Evolutionary conservation across 768 basidiomycete species (phyloP), one percentile per base, ranked within the genome.

Genomic region (Termitomyces sp.): DNA sequence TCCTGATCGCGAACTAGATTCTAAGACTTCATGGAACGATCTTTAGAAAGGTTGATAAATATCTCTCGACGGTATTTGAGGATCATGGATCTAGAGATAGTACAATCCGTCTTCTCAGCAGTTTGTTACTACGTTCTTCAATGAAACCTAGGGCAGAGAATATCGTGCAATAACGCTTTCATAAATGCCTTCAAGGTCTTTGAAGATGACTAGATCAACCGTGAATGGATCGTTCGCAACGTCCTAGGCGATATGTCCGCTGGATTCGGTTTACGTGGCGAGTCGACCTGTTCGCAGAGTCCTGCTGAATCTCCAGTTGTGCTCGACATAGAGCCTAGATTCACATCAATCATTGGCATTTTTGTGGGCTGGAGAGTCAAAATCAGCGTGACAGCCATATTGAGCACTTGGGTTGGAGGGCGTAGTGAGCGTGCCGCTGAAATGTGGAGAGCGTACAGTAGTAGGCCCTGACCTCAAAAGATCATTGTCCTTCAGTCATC

Each of bases 241-340:
- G 78, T 93, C 11, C 76, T 94, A 2, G 92, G 92, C 13, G 92
- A 92, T 0, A 88, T 94, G 85, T 88, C 91, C 11, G 89, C 92
- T 36, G 92, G 92, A 1, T 94, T 94, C 70, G 92, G 91, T 0
- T 72, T 94, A 57, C 84, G 92, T 68, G 90, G 92, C 92, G 67
- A 45, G 77, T 69, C 61, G 36, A 33, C 51, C 51, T 9, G 7
- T 39, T n/a, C n/a, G n/a, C n/a, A 35, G 22, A 36, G 42, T 61
- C 11, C 60, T 15, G 57, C 16, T 28, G 38, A 15, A 3, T 39
- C 16, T n/a, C 45, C 18, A 60, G 92, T 94, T 9, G 90, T 92
- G 40, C 74, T 94, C 35, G 90, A 93, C 64, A 84, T 85, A 42
- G 86, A 89, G 66, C 91, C 92, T 0, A 8, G 86, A 15, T 84